phyloP scores from a whole-genome alignment of 2,329 filamentous ascomycete genomes.

The Akanthomyces lecanii region DNA sequence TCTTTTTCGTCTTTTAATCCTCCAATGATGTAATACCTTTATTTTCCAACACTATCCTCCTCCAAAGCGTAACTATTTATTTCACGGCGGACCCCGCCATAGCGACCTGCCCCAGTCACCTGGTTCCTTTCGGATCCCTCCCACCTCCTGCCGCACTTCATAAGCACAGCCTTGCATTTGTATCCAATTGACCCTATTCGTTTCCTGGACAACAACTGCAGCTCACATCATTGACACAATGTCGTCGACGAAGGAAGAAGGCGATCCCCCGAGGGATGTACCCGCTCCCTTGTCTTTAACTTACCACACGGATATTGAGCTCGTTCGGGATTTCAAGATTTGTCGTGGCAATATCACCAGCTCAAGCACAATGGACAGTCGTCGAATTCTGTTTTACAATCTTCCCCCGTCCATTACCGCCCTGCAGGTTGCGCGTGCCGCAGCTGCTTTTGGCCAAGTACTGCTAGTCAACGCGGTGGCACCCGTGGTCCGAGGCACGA shows the following conservation, averaged over 20 bases:
- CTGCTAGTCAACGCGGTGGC: not conserved
- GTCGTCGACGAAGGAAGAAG: not conserved
- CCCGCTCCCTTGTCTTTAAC: not conserved
- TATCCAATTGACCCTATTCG: too few species aligned
- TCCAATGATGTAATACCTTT: too few species aligned
- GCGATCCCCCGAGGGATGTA: too few species aligned
- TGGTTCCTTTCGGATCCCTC: not conserved
- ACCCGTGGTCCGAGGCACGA: not conserved
- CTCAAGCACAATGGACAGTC: not conserved
- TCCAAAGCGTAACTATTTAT: too few species aligned
- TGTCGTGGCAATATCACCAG: not conserved
- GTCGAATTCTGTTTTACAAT: not conserved
- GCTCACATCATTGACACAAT: not conserved
- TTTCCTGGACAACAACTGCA: too few species aligned
- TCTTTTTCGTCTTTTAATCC: too few species aligned
- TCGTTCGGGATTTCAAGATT: not conserved
- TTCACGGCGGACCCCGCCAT: too few species aligned
- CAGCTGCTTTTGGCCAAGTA: slow-evolving; percentile 1
- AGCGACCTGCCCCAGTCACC: not conserved
- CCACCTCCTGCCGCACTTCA: not conserved
- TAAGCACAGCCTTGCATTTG: not conserved
- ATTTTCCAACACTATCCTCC: too few species aligned
- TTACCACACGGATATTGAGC: not conserved
- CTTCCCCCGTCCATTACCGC: not conserved
- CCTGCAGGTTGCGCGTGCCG: not conserved